Evolutionary conservation across 2,329 filamentous ascomycete genomes (phyloP).

Genomic region (Coniochaeta ligniaria): DNA sequence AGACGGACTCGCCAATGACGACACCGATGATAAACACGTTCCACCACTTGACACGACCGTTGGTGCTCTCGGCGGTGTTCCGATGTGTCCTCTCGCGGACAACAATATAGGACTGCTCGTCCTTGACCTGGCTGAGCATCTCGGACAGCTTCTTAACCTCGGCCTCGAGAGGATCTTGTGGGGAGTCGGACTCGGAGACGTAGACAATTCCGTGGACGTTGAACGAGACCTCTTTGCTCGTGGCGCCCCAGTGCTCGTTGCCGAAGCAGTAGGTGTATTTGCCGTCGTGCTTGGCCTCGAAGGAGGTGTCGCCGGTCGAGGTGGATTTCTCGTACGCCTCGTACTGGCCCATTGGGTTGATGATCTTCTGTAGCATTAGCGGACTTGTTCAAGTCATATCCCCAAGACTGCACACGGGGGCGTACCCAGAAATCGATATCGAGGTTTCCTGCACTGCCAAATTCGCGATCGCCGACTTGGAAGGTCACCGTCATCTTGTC

Average conservation of each 20-base stretch:
- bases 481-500: slow-evolving; percentile 99
- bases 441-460: slow-evolving; percentile 87
- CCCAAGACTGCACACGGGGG: no score
- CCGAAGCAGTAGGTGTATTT: slow-evolving; percentile 97
- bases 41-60: slow-evolving; percentile 98
- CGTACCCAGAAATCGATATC: slow-evolving; percentile 98
- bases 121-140: slow-evolving; percentile 84
- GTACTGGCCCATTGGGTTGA: slow-evolving; percentile 68
- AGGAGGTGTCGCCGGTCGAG: slow-evolving; percentile 89
- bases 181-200: slow-evolving; percentile 78
- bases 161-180: slow-evolving; percentile 79
- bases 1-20: slow-evolving; percentile 83
- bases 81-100: slow-evolving; percentile 91
- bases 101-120: slow-evolving; percentile 96
- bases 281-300: slow-evolving; percentile 77
- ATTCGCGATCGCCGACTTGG: slow-evolving; percentile 95
- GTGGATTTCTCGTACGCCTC: slow-evolving; percentile 74
- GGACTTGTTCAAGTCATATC: not conserved
- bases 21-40: slow-evolving; percentile 92
- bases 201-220: slow-evolving; percentile 99
- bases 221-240: slow-evolving; percentile 97
- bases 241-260: slow-evolving; percentile 95
- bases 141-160: slow-evolving; percentile 86
- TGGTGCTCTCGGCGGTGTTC: slow-evolving; percentile 98
- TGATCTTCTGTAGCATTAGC: slow-evolving; percentile 46